Conservation (phyloP, 176 grass and related monocot species). For the Ananas comosus region DNA sequence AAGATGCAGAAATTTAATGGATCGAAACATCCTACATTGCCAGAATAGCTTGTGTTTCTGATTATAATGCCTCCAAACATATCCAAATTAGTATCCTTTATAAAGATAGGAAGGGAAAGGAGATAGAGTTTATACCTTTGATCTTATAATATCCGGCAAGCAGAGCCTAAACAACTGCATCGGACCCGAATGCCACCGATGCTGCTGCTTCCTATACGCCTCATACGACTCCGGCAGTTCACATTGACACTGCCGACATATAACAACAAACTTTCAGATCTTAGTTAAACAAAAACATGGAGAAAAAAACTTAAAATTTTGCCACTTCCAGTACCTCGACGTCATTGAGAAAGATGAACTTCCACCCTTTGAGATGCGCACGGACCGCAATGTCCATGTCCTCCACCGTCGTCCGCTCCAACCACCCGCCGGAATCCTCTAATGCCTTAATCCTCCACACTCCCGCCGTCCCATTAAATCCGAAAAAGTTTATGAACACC, state of each 20-base stretch:
- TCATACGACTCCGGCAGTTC: constrained; percentile 49
- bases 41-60: not conserved
- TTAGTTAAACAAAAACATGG: not conserved
- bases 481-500: constrained; percentile 40
- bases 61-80: not conserved
- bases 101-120: not conserved
- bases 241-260: constrained; percentile 34
- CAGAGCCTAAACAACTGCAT: constrained; percentile 55
- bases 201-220: constrained; percentile 46
- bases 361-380: constrained; percentile 46
- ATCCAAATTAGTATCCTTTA: not conserved
- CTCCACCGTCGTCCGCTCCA: constrained; percentile 43
- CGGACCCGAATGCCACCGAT: constrained; percentile 45
- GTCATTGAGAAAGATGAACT: constrained; percentile 45
- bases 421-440: constrained; percentile 42
- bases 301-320: not conserved
- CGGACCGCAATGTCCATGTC: constrained; percentile 49
- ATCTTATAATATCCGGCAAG: constrained; percentile 38
- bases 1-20: not conserved
- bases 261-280: not conserved
- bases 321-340: constrained; percentile 19
- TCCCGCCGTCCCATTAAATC: constrained; percentile 44
- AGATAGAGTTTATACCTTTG: constrained; percentile 29
- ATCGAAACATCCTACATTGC: not conserved
- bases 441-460: constrained; percentile 47